These are phyloP conservation scores for Xerocomellus chrysenteron DNA, from an alignment of 768 basidiomycete genomes.

Conservation along the genomic window DNA sequence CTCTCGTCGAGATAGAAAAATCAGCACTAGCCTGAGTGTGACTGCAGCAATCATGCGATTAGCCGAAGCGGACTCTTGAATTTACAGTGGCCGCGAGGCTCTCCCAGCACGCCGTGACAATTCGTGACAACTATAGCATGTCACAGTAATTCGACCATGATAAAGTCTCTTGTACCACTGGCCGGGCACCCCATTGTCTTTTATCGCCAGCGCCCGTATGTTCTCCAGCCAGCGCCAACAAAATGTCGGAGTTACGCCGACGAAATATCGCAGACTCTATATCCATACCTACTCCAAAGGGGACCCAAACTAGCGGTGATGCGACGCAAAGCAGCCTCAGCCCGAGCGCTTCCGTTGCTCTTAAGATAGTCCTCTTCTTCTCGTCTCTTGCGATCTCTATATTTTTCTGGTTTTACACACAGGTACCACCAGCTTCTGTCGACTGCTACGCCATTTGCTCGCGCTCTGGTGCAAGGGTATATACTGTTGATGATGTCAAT, in stretches of 20 bases:
- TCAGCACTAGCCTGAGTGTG: too few species aligned
- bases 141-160: too few species aligned
- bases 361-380: slow-evolving; percentile 4
- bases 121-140: too few species aligned
- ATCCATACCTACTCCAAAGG: not conserved
- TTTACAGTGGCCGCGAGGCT: too few species aligned
- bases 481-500: slow-evolving; percentile 62
- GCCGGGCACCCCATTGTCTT: not conserved
- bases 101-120: too few species aligned
- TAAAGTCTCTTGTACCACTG: too few species aligned
- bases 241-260: slow-evolving; percentile 11
- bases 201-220: not conserved
- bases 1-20: too few species aligned
- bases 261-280: slow-evolving; percentile 1
- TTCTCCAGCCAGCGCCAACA: not conserved
- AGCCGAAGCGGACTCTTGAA: too few species aligned
- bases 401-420: slow-evolving; percentile 10
- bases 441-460: slow-evolving; percentile 66
- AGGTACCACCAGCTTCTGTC: slow-evolving; percentile 12
- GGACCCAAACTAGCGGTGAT: not conserved
- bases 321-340: not conserved
- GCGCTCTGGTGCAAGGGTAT: slow-evolving; percentile 48
- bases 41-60: too few species aligned
- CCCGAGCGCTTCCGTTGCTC: not conserved
- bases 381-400: slow-evolving; percentile 4